Evolutionary conservation across 306 rosid genomes (phyloP).

Genomic region (Cicer pinnatifidum): DNA sequence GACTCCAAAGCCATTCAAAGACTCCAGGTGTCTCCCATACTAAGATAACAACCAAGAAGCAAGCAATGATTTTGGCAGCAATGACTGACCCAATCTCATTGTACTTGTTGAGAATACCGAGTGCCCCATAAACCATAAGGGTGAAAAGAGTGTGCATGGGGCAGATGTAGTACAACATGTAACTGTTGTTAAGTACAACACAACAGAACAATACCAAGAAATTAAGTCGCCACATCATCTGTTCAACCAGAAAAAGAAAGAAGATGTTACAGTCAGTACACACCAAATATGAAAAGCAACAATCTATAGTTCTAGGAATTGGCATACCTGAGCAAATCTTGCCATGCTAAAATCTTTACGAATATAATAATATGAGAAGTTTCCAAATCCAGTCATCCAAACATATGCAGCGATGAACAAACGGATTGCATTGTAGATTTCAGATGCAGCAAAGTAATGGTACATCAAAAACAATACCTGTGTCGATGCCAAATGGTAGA

Average conservation of each 20-base stretch:
- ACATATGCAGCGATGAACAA: constrained; percentile 89
- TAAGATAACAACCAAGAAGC: constrained; percentile 81
- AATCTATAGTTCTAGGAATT: constrained; percentile 41
- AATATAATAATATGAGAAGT: constrained; percentile 89
- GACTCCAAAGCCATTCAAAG: constrained; percentile 87
- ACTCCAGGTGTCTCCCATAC: constrained; percentile 97
- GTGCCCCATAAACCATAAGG: constrained; percentile 88
- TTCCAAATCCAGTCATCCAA: constrained; percentile 99
- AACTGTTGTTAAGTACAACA: constrained; percentile 86
- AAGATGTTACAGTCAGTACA: constrained; percentile 37
- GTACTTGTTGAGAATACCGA: constrained; percentile 79
- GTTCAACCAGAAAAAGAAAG: constrained; percentile 48
- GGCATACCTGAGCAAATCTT: constrained; percentile 86
- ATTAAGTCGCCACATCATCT: constrained; percentile 99
- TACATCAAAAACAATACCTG: constrained; percentile 92
- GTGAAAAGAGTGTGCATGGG: constrained; percentile 99
- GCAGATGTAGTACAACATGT: constrained; percentile 92
- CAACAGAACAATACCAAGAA: constrained; percentile 85
- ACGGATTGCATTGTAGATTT: constrained; percentile 86
- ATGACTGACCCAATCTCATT: constrained; percentile 82
- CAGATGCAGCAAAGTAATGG: constrained; percentile 90
- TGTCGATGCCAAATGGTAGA: constrained; percentile 40
- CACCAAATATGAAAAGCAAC: constrained; percentile 30
- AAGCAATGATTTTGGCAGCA: constrained; percentile 63
- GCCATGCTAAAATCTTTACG: constrained; percentile 93